These are phyloP conservation scores for Exophiala alcalophila DNA, from an alignment of 2,329 filamentous ascomycete species.

Conservation along the genomic window DNA sequence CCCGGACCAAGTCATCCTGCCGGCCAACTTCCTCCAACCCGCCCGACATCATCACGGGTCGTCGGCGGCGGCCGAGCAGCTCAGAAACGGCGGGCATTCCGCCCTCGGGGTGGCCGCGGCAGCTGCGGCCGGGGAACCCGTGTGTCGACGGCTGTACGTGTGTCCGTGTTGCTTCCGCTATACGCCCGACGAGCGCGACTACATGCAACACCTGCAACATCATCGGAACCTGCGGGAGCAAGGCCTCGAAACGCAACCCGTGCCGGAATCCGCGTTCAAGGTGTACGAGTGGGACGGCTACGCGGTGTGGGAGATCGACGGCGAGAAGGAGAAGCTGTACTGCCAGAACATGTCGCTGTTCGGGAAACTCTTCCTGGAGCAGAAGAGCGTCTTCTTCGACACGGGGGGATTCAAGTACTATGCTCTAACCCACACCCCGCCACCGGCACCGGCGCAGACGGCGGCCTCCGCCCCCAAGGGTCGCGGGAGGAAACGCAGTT, in stretches of 20 bases:
- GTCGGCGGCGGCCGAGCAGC: constrained; percentile 37
- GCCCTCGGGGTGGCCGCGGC: no score
- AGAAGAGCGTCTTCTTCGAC: constrained; percentile 98
- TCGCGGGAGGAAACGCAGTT: constrained; percentile 24
- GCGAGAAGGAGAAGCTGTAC: constrained; percentile 81
- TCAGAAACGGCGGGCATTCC: constrained; percentile 18
- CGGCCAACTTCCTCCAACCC: constrained; percentile 33
- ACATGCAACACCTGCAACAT: constrained; percentile 51
- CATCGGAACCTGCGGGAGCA: constrained; percentile 33
- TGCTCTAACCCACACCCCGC: constrained; percentile 69
- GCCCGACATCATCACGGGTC: constrained; percentile 12
- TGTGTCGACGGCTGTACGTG: constrained; percentile 45
- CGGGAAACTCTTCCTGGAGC: constrained; percentile 95
- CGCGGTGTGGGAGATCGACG: constrained; percentile 89
- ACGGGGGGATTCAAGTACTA: constrained; percentile 94
- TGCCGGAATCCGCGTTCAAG: constrained; percentile 62
- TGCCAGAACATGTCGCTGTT: constrained; percentile 95
- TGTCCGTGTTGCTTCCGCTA: constrained; percentile 96
- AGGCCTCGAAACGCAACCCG: constrained; percentile 21
- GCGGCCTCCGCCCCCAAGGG: constrained; percentile 16
- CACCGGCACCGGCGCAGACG: background rate
- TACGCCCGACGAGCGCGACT: constrained; percentile 48
- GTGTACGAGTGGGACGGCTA: constrained; percentile 78
- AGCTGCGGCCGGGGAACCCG: constrained; percentile 9
- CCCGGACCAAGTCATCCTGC: constrained; percentile 54